Percentiles rank a stretch among this genome's conserved stretches.
phyloP scores from a whole-genome alignment of 2,329 filamentous ascomycete species.

The Penicillium sp. region DNA sequence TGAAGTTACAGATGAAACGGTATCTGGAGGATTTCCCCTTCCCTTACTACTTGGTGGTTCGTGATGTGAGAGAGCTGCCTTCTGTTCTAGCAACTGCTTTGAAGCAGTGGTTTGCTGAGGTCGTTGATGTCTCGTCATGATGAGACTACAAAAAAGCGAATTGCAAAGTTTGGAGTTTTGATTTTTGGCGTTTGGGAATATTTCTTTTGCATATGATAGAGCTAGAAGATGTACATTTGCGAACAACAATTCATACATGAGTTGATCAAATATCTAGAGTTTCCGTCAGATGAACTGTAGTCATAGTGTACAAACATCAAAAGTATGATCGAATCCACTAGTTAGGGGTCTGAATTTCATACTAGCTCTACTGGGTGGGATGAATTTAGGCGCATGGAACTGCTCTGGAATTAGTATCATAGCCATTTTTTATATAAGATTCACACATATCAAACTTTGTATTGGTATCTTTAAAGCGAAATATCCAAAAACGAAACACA shows the following conservation, averaged over 20 bases:
- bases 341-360: too few relatives aligned
- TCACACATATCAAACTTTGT: background rate
- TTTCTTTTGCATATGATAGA: slow-evolving; percentile 21
- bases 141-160: slow-evolving; percentile 16
- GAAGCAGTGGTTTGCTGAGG: slow-evolving; percentile 91
- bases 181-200: slow-evolving; percentile 16
- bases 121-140: slow-evolving; percentile 54
- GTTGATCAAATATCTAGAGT: background rate
- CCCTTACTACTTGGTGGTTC: slow-evolving; percentile 92
- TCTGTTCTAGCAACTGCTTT: slow-evolving; percentile 83
- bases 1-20: slow-evolving; percentile 76
- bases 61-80: slow-evolving; percentile 88
- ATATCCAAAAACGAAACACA: background rate
- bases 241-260: background rate
- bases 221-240: slow-evolving; percentile 12
- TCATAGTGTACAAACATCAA: too few relatives aligned
- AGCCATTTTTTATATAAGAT: background rate
- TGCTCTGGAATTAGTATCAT: too few relatives aligned
- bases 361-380: background rate
- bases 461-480: slow-evolving; percentile 18
- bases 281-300: too few relatives aligned
- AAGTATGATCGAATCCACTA: too few relatives aligned
- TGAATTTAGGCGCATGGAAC: too few relatives aligned
- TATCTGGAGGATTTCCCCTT: slow-evolving; percentile 98
- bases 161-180: slow-evolving; percentile 26